A percentile compares a stretch with the other conserved stretches of the same genome.
phyloP scores from a whole-genome alignment of 805 yeast genomes.

The Sugiyamaella valdiviana region DNA sequence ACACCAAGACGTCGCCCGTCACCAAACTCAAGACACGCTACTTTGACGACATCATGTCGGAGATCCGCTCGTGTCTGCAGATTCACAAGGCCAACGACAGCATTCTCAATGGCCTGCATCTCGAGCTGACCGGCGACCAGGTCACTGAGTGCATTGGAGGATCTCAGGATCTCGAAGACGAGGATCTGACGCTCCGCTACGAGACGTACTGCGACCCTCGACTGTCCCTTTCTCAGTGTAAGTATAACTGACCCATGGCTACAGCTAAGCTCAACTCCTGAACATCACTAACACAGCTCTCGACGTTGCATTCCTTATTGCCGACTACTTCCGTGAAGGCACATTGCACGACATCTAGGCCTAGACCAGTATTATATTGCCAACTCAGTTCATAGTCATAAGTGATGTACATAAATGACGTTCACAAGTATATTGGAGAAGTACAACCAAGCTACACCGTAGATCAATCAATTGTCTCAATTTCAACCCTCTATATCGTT shows the following conservation, averaged over 20 bases:
- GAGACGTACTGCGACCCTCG: conserved; percentile 42
- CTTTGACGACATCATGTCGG: conserved; percentile 38
- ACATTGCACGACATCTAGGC: conserved; percentile 1
- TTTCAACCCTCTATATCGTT: no score
- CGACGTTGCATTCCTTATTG: conserved; percentile 39
- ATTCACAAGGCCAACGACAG: conserved; percentile 32
- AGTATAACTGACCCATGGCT: no score
- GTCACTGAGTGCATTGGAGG: conserved; percentile 43
- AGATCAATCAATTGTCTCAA: no score
- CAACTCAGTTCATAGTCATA: no score
- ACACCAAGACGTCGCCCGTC: conserved; percentile 36
- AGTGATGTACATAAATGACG: no score
- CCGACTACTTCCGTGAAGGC: conserved; percentile 28
- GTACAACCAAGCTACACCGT: no score
- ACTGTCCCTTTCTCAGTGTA: conserved; percentile 32
- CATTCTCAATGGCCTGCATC: conserved; percentile 36
- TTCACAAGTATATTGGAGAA: no score
- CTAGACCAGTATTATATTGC: no score
- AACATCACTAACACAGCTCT: conserved; percentile 12
- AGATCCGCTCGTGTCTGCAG: conserved; percentile 32
- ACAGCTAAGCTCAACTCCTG: no score
- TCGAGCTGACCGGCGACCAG: conserved; percentile 40
- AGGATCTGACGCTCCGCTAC: conserved; percentile 35
- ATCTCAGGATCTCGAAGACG: conserved; percentile 34
- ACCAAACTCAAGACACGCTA: conserved; percentile 38